Evolutionary conservation across 768 basidiomycete species (phyloP).

Genomic region (Pulveroboletus sp.): DNA sequence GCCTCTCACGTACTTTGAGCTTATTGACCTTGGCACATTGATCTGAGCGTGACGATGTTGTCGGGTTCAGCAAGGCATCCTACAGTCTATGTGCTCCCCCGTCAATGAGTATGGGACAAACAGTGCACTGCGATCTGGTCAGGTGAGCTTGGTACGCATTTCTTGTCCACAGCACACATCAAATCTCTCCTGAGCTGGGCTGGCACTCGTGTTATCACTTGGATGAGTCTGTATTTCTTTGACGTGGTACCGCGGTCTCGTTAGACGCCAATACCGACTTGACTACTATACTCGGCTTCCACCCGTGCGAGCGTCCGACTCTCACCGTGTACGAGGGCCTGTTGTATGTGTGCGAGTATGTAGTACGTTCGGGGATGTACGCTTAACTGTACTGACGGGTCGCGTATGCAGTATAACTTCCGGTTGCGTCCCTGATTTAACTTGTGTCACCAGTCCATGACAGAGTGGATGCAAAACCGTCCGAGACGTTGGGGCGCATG

Average conservation of each 20-base stretch:
- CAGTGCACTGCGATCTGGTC: not conserved
- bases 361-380: not conserved
- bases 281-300: not conserved
- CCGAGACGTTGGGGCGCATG: no score
- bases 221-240: not conserved
- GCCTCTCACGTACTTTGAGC: conserved; percentile 10
- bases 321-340: not conserved
- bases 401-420: no score
- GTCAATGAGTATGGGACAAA: not conserved
- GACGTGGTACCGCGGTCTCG: not conserved
- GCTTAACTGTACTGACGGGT: not conserved
- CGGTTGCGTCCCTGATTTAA: no score
- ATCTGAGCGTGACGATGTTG: conserved; percentile 12
- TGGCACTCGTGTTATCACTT: not conserved
- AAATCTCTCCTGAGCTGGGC: not conserved
- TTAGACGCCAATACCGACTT: not conserved
- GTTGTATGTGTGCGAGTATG: not conserved
- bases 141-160: conserved; percentile 4
- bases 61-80: not conserved
- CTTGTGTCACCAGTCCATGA: no score
- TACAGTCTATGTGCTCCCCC: not conserved
- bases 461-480: no score
- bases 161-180: not conserved
- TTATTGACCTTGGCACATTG: conserved; percentile 23
- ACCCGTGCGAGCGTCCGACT: no score